These are phyloP conservation scores for Calonectria leucothoes DNA, from an alignment of 2,329 filamentous ascomycete species.

Conservation along the genomic window DNA sequence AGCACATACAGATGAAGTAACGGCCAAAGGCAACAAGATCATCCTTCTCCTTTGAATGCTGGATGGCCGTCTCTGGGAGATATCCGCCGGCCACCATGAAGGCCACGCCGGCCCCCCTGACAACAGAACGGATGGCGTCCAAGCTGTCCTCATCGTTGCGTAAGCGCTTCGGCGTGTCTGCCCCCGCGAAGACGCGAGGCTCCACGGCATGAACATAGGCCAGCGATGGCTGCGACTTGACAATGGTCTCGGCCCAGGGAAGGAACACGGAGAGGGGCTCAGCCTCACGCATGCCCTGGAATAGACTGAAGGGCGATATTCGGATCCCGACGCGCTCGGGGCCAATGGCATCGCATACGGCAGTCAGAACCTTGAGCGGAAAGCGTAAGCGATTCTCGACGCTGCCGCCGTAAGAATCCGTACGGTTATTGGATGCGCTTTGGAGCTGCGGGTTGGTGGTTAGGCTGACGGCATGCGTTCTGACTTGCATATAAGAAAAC, in stretches of 20 bases:
- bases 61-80: slow-evolving; percentile 40
- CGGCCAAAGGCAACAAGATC: slow-evolving; percentile 49
- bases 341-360: slow-evolving; percentile 59
- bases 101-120: slow-evolving; percentile 38
- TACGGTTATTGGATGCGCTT: slow-evolving; percentile 60
- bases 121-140: slow-evolving; percentile 47
- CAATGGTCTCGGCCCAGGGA: slow-evolving; percentile 69
- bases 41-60: slow-evolving; percentile 46
- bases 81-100: slow-evolving; percentile 52
- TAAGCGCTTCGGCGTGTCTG: slow-evolving; percentile 44
- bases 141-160: slow-evolving; percentile 49
- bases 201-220: slow-evolving; percentile 74
- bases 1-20: slow-evolving; percentile 42
- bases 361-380: slow-evolving; percentile 59
- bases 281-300: slow-evolving; percentile 73
- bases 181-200: slow-evolving; percentile 59
- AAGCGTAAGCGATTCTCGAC: slow-evolving; percentile 66
- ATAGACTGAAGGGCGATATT: slow-evolving; percentile 69
- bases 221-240: slow-evolving; percentile 64
- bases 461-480: neutral
- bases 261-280: slow-evolving; percentile 59
- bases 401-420: slow-evolving; percentile 64
- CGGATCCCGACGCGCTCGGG: slow-evolving; percentile 66
- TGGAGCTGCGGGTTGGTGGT: slow-evolving; percentile 44
- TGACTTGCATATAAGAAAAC: neutral